Evolutionary conservation across 257 asterid genomes (phyloP), one percentile per base, ranked within the genome.

Genomic region (Salvia hispanica): DNA sequence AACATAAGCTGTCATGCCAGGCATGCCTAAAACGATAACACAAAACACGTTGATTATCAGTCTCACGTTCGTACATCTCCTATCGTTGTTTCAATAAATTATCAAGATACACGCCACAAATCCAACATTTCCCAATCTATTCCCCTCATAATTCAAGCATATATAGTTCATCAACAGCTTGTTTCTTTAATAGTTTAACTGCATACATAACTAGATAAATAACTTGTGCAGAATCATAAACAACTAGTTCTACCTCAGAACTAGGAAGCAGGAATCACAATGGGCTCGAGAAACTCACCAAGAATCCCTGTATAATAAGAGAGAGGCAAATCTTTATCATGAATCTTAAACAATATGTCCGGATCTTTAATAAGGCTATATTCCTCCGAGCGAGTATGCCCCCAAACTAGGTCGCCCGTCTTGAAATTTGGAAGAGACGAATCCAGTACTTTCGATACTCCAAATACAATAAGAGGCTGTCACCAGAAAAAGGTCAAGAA

Each of bases 361-460:
- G 31, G 31, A 25, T 25, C 31, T 25, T 25, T 25, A 2, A 25
- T 25, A 25, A 25, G 31, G 31, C 31, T 25, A 25, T 25, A 25
- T 2, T 25, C 31, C 31, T 25, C 91, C 91, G 86, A 85, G 5
- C 80, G 80, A 1, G 84, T 85, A 3, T 46, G 36, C 10, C 88
- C 88, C 88, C 74, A 76, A 18, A 76, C 69, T 16, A 85, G 46
- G 44, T 85, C 88, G 42, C 79, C 91, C 52, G 80, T 74, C 37
- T 70, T 67, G 74, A 78, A 82, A 31, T 80, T 73, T 2, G 78
- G 76, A 74, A 72, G 66, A 52, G 76, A 53, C 21, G 91, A 85
- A 57, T 85, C 88, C 73, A 80, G 4, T 12, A 85, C 71, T 58
- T 62, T 72, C 47, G 70, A 55, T 4, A 85, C 91, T 46, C 91